Evolutionary conservation across 106 monocot species (phyloP), one percentile per base, ranked within the genome.

Genomic region (Posidonia australis): DNA sequence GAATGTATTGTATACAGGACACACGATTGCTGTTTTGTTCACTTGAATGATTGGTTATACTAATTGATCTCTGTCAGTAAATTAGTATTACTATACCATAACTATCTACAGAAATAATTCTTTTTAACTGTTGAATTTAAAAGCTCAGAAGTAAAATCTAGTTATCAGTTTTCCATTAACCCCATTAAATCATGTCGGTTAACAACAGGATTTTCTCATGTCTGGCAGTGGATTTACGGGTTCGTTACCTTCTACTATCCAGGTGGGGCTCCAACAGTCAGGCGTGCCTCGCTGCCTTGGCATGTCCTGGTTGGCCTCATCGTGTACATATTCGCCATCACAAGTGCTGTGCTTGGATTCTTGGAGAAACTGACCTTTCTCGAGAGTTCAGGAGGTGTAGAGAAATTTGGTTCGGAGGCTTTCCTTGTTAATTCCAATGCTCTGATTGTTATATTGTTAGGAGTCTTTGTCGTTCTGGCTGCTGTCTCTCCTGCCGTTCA

Each of bases 291-390:
- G 17, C 76, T 84, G 12, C 96, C 90, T 1, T 96, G 96, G 96
- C 96, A 96, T 19, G 78, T 79, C 18, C 51, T 96, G 17, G 74
- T 79, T 16, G 96, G 96, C 24, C 70, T 96, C 30, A 71, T 87
- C 11, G 87, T 87, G 45, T 96, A 90, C 70, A 65, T 80, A n/a
- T 57, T 96, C 55, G 87, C 84, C 9, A 56, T 96, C 6, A 75
- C 67, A 16, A 81, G 71, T 9, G 78, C 80, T 13, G 48, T 74
- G 31, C 58, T 96, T 16, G 96, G 96, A 1, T 84, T 96, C 53
- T 76, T 96, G 13, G 90, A 96, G 76, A 96, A 96, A 63, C 80
- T 96, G 67, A 96, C 96, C 3, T 90, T 96, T 72, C 87, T 96
- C 23, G 58, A 96, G 66, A 83, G 11, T 72, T 45, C 69, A 13